These are phyloP conservation scores for Cucurbita ficifolia DNA, from an alignment of 306 rosid genomes.

Conservation along the genomic window DNA sequence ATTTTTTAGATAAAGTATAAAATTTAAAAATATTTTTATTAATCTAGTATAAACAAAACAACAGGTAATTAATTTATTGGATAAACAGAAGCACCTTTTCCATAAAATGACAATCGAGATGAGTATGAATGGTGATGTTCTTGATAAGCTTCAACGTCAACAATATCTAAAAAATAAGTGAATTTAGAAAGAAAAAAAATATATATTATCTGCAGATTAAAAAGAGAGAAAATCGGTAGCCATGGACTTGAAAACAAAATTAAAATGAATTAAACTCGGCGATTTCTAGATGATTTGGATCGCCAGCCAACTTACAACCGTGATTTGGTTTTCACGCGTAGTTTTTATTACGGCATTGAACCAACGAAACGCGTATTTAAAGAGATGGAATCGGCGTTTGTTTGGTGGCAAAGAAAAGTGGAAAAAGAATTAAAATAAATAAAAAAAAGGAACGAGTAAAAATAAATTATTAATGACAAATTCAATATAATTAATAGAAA, in stretches of 20 bases:
- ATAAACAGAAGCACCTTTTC: too few relatives aligned
- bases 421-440: neutral
- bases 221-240: too few relatives aligned
- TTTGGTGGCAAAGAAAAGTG: neutral
- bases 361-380: neutral
- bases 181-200: too few relatives aligned
- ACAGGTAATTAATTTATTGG: too few relatives aligned
- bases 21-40: too few relatives aligned
- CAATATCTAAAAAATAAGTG: too few relatives aligned
- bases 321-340: neutral
- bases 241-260: neutral
- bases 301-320: neutral
- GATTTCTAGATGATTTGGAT: conserved; percentile 2
- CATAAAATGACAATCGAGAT: too few relatives aligned
- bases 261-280: neutral
- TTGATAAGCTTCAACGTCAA: too few relatives aligned
- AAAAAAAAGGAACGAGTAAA: neutral
- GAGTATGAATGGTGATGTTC: too few relatives aligned
- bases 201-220: too few relatives aligned
- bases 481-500: neutral
- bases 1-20: too few relatives aligned
- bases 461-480: neutral
- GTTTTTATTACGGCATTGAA: neutral
- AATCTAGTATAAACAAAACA: too few relatives aligned
- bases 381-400: neutral